Evolutionary conservation across 2,329 filamentous ascomycete species (phyloP).

Genomic region (Penicillium glabrum): DNA sequence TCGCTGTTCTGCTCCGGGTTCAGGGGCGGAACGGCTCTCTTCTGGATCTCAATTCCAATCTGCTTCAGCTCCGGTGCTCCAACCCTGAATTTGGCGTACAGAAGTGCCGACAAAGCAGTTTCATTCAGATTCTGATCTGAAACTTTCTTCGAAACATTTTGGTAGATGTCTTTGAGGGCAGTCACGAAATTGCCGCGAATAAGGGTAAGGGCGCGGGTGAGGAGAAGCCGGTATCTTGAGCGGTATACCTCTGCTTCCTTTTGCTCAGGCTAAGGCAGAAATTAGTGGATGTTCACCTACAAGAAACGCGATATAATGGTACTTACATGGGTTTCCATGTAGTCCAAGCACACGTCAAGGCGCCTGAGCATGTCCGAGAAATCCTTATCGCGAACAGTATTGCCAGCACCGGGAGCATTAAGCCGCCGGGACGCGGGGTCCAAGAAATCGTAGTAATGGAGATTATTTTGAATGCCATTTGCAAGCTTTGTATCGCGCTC

Average conservation of each 20-base stretch:
- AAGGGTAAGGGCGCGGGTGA: conserved; percentile 67
- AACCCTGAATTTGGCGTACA: conserved; percentile 71
- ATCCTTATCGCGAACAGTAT: conserved; percentile 76
- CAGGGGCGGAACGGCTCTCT: conserved; percentile 60
- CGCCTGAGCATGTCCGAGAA: conserved; percentile 87
- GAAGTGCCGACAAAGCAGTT: conserved; percentile 67
- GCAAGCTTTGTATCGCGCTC: conserved; percentile 74
- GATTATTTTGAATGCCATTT: conserved; percentile 79
- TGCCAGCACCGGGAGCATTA: conserved; percentile 87
- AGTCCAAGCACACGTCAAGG: conserved; percentile 85
- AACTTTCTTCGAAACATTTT: conserved; percentile 62
- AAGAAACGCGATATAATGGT: background rate
- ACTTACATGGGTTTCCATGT: conserved; percentile 79
- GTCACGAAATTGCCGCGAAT: conserved; percentile 67
- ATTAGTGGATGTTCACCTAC: conserved; percentile 32
- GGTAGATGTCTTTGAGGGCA: conserved; percentile 61
- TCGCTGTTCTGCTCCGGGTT: conserved; percentile 60
- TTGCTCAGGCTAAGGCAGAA: conserved; percentile 64
- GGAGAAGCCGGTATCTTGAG: conserved; percentile 78
- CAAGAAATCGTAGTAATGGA: conserved; percentile 93
- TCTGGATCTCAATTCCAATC: conserved; percentile 67
- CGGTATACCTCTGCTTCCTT: conserved; percentile 85
- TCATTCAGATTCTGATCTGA: conserved; percentile 69
- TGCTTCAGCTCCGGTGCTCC: conserved; percentile 65
- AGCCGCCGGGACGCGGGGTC: conserved; percentile 86